Conservation (phyloP, 805 yeast genomes). For the Candida taoyuanica region DNA sequence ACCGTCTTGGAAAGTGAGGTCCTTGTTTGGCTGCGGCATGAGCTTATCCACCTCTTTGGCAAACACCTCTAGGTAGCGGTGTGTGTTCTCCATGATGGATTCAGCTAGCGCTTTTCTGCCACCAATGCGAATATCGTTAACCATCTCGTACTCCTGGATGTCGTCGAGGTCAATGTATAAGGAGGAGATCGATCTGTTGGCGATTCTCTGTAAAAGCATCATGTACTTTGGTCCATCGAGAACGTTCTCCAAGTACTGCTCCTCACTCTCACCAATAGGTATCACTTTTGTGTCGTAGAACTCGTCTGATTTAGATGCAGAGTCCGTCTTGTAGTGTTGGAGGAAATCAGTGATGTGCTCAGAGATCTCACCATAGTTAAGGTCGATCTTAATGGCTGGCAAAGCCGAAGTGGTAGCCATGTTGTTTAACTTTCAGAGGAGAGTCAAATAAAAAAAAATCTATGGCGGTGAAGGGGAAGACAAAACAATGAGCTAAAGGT, state of each 20-base stretch:
- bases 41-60: conserved; percentile 69
- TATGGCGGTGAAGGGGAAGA: too few species aligned
- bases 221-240: conserved; percentile 66
- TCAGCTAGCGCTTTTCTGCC: conserved; percentile 42
- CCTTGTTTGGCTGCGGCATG: conserved; percentile 84
- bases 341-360: conserved; percentile 61
- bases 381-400: conserved; percentile 64
- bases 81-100: conserved; percentile 65
- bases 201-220: conserved; percentile 66
- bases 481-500: too few species aligned
- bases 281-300: conserved; percentile 33
- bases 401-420: conserved; percentile 33
- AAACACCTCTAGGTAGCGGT: conserved; percentile 75
- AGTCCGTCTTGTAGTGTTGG: conserved; percentile 52
- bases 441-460: too few species aligned
- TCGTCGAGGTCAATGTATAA: conserved; percentile 81
- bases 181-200: conserved; percentile 75
- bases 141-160: conserved; percentile 61
- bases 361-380: conserved; percentile 67
- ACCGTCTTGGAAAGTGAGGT: conserved; percentile 75
- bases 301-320: conserved; percentile 29
- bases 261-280: conserved; percentile 21
- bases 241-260: conserved; percentile 17
- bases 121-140: conserved; percentile 27
- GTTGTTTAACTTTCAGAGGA: too few species aligned